Conservation (phyloP, 345 rosid species). For the Turritis glabra region DNA sequence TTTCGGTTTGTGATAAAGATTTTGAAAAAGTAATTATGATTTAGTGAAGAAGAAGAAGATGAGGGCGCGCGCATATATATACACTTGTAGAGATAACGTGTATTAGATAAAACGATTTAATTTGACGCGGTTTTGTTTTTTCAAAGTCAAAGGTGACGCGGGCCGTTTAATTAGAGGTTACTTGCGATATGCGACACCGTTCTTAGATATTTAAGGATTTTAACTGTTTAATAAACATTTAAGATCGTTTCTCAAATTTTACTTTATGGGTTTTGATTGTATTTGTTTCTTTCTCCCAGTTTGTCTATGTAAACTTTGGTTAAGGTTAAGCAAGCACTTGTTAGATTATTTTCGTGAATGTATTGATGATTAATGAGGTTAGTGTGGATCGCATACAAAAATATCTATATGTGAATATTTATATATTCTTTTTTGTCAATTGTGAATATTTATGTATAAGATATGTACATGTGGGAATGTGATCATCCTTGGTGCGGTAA, state of each 20-base stretch:
- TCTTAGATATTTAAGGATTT: background rate
- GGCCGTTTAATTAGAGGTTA: constrained; percentile 12
- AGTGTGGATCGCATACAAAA: background rate
- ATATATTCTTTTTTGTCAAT: background rate
- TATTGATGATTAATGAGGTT: background rate
- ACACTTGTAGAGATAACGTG: constrained; percentile 29
- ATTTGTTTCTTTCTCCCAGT: too few species aligned
- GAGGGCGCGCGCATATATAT: constrained; percentile 15
- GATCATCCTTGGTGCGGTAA: constrained; percentile 5
- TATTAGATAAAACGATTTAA: constrained; percentile 20
- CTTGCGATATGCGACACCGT: background rate
- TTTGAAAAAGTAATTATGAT: background rate
- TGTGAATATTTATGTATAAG: background rate
- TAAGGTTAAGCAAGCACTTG: background rate
- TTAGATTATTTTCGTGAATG: background rate
- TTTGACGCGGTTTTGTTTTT: constrained; percentile 35
- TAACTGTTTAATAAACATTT: background rate
- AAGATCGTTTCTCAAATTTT: background rate
- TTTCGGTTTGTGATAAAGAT: background rate
- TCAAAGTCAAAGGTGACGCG: constrained; percentile 33
- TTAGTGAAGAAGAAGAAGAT: background rate
- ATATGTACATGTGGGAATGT: constrained; percentile 12
- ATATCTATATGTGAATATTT: background rate
- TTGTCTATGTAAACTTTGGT: background rate
- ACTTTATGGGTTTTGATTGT: background rate